Evolutionary conservation across 768 basidiomycete species (phyloP).

Genomic region (Termitomyces titanicus): DNA sequence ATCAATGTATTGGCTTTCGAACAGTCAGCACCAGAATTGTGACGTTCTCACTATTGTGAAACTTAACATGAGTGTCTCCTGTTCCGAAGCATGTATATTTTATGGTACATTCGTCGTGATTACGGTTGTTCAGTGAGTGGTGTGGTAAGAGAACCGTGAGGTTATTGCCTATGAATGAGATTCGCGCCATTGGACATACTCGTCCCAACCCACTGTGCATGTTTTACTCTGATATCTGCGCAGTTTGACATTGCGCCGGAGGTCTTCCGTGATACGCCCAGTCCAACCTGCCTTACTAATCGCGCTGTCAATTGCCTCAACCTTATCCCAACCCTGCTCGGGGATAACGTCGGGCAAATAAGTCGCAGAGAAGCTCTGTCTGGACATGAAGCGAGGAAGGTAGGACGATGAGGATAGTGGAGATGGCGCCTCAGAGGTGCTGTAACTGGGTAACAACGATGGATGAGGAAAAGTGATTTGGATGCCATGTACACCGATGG

Average conservation of each 20-base stretch:
- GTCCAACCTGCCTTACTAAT: constrained; percentile 93
- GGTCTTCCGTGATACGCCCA: constrained; percentile 77
- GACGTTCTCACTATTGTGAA: not conserved
- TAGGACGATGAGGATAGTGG: constrained; percentile 65
- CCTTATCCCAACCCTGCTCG: constrained; percentile 92
- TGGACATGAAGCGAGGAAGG: constrained; percentile 50
- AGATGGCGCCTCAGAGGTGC: constrained; percentile 61
- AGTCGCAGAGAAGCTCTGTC: constrained; percentile 73
- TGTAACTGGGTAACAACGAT: constrained; percentile 41
- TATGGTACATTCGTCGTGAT: constrained; percentile 9
- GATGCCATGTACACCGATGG: constrained; percentile 88
- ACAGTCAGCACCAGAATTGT: too few relatives aligned
- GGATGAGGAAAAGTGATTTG: constrained; percentile 86
- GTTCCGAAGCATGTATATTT: too few relatives aligned
- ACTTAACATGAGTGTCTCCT: too few relatives aligned
- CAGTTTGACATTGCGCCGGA: constrained; percentile 71
- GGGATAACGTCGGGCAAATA: constrained; percentile 92
- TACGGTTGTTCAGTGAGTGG: not conserved
- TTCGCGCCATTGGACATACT: constrained; percentile 74
- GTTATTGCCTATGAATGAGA: constrained; percentile 2
- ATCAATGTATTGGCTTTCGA: not conserved
- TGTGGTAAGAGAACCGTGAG: not conserved
- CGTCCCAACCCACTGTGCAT: constrained; percentile 67
- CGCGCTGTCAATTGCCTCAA: constrained; percentile 86
- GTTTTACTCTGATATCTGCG: constrained; percentile 79